Percentiles rank a stretch among this genome's conserved stretches.
These are phyloP conservation scores for Plasmodium gonderi DNA, from an alignment of 169 alveolate species.

Conservation along the genomic window DNA sequence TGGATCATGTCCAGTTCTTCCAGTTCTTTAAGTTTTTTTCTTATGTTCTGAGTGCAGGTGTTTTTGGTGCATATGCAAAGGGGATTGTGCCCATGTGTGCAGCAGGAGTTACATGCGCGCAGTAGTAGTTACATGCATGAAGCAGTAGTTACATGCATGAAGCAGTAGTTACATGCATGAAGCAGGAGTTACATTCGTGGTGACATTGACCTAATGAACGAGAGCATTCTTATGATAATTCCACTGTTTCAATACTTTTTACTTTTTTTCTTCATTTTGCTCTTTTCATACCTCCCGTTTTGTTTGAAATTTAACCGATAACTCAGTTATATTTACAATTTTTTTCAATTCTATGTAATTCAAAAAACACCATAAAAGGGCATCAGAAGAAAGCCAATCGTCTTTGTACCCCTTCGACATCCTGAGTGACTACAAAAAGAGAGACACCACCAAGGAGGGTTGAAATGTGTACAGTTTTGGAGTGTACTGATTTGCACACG, in stretches of 20 bases:
- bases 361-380: conserved; percentile 43
- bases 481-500: neutral
- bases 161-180: too few relatives aligned
- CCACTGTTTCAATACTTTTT: neutral
- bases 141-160: neutral
- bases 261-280: neutral
- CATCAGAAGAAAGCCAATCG: conserved; percentile 73
- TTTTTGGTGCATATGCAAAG: neutral
- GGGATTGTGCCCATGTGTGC: neutral
- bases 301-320: conserved; percentile 56
- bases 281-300: conserved; percentile 42
- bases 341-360: conserved; percentile 51
- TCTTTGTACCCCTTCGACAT: conserved; percentile 40
- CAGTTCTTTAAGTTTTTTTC: conserved; percentile 46
- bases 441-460: neutral
- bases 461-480: neutral
- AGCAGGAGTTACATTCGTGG: too few relatives aligned
- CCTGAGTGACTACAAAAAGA: conserved; percentile 22
- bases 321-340: conserved; percentile 51
- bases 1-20: conserved; percentile 71
- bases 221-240: neutral
- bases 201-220: neutral
- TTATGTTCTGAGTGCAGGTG: conserved; percentile 15
- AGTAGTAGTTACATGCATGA: neutral
- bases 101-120: neutral